These are phyloP conservation scores for Lunasporangiospora selenospora DNA, from an alignment of 192 early-diverging fungal genomes.

Conservation along the genomic window DNA sequence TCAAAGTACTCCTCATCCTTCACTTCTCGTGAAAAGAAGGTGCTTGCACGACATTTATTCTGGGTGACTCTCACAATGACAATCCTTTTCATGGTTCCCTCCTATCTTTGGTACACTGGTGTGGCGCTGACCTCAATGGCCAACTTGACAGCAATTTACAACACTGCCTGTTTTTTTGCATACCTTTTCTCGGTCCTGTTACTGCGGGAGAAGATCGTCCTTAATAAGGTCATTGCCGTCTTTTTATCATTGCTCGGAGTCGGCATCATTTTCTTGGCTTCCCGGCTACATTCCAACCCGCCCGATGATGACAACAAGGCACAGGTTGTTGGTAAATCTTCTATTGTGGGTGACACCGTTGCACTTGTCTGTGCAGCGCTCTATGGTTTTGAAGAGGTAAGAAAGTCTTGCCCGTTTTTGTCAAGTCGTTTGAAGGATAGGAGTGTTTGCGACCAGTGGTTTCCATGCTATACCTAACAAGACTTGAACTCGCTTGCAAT, in stretches of 20 bases:
- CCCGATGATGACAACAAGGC: constrained; percentile 7
- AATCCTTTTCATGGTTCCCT: constrained; percentile 65
- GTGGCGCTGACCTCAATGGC: constrained; percentile 77
- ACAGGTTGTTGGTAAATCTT: not conserved
- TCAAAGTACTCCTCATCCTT: constrained; percentile 8
- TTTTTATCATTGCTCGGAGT: constrained; percentile 74
- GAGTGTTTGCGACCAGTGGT: too few species aligned
- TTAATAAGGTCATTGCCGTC: constrained; percentile 68
- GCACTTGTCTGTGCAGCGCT: constrained; percentile 67
- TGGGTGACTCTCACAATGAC: constrained; percentile 52
- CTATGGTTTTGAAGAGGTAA: constrained; percentile 78
- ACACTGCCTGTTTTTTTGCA: constrained; percentile 84
- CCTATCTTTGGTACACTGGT: constrained; percentile 84
- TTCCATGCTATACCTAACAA: too few species aligned
- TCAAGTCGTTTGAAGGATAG: too few species aligned
- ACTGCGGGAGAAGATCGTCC: constrained; percentile 67
- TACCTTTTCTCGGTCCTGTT: constrained; percentile 80
- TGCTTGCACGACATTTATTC: constrained; percentile 21
- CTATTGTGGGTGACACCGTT: constrained; percentile 63
- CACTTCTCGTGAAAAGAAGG: constrained; percentile 14
- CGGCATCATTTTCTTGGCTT: constrained; percentile 64
- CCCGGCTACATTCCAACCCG: not conserved
- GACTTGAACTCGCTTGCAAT: too few species aligned
- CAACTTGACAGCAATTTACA: constrained; percentile 83
- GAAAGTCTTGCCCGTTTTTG: too few species aligned